Percentiles rank a stretch among this genome's conserved stretches.
Evolutionary conservation across 2,329 filamentous ascomycete genomes (phyloP).

Genomic region (Nothomitra cinnamomea): DNA sequence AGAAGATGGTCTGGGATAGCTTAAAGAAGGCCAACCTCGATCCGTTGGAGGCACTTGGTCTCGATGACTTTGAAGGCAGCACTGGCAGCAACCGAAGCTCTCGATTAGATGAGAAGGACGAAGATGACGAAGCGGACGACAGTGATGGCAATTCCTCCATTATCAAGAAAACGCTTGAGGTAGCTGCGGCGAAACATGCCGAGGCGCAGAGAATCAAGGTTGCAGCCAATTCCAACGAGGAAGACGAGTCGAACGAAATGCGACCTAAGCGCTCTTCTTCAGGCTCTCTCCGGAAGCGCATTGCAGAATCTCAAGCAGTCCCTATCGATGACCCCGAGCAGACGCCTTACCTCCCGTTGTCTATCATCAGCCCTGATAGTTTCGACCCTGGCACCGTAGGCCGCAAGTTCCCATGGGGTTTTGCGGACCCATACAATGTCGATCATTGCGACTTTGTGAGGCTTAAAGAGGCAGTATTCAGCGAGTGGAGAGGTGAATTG

Average conservation of each 20-base stretch:
- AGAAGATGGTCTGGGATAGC: slow-evolving; percentile 77
- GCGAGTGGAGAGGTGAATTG: slow-evolving; percentile 80
- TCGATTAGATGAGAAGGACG: slow-evolving; percentile 32
- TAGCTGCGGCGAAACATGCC: neutral
- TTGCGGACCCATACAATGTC: slow-evolving; percentile 80
- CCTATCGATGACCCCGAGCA: slow-evolving; percentile 15
- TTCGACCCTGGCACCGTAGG: slow-evolving; percentile 60
- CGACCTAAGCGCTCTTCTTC: slow-evolving; percentile 19
- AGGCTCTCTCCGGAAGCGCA: slow-evolving; percentile 14
- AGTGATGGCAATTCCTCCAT: slow-evolving; percentile 27
- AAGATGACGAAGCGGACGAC: slow-evolving; percentile 36
- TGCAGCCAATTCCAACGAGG: slow-evolving; percentile 16
- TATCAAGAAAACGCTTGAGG: neutral
- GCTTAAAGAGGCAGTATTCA: slow-evolving; percentile 82
- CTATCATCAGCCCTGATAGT: slow-evolving; percentile 82
- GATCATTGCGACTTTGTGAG: slow-evolving; percentile 88
- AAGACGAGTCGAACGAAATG: slow-evolving; percentile 2
- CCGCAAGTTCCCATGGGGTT: slow-evolving; percentile 89
- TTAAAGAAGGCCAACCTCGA: slow-evolving; percentile 76
- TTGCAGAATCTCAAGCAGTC: slow-evolving; percentile 1
- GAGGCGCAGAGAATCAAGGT: slow-evolving; percentile 16
- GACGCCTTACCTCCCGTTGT: slow-evolving; percentile 64
- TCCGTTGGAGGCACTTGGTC: slow-evolving; percentile 67
- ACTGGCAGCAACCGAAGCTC: slow-evolving; percentile 1
- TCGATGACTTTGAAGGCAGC: slow-evolving; percentile 58